Evolutionary conservation across 768 basidiomycete genomes (phyloP).

Genomic region (Pulveroboletus sp.): DNA sequence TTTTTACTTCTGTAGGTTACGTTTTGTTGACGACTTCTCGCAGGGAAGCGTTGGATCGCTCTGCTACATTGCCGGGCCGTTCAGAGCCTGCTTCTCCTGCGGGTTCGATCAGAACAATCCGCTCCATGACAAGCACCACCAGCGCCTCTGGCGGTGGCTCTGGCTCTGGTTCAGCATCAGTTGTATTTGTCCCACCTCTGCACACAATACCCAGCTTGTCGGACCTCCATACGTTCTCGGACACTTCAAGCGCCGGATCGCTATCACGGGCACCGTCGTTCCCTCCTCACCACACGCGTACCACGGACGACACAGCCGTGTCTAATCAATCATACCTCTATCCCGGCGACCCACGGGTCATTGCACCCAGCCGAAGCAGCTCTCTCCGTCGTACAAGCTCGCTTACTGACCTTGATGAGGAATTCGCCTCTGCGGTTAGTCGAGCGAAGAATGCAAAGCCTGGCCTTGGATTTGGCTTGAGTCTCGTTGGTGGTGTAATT

Average conservation of each 20-base stretch:
- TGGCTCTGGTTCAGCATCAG: constrained; percentile 58
- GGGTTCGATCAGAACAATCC: constrained; percentile 67
- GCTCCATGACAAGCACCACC: constrained; percentile 45
- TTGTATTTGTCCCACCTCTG: constrained; percentile 75
- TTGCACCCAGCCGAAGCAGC: constrained; percentile 60
- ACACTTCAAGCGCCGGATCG: constrained; percentile 35
- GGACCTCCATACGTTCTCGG: constrained; percentile 49
- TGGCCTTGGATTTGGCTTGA: constrained; percentile 41
- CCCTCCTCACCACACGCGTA: constrained; percentile 56
- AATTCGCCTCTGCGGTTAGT: constrained; percentile 42
- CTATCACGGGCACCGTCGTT: constrained; percentile 44
- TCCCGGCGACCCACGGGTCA: constrained; percentile 67
- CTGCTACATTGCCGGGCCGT: constrained; percentile 46
- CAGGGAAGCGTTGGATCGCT: constrained; percentile 77
- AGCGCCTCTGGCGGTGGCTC: constrained; percentile 33
- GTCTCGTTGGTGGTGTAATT: constrained; percentile 37
- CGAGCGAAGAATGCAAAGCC: constrained; percentile 39
- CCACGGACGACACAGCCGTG: constrained; percentile 71
- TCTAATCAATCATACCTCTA: constrained; percentile 63
- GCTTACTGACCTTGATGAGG: constrained; percentile 69
- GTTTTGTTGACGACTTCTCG: constrained; percentile 1
- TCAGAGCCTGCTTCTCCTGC: constrained; percentile 42
- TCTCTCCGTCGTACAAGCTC: constrained; percentile 64
- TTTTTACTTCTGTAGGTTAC: neutral
- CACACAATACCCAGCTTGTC: constrained; percentile 66